phyloP scores from a whole-genome alignment of 768 basidiomycete species.

The Mrakia hoshinonis region DNA sequence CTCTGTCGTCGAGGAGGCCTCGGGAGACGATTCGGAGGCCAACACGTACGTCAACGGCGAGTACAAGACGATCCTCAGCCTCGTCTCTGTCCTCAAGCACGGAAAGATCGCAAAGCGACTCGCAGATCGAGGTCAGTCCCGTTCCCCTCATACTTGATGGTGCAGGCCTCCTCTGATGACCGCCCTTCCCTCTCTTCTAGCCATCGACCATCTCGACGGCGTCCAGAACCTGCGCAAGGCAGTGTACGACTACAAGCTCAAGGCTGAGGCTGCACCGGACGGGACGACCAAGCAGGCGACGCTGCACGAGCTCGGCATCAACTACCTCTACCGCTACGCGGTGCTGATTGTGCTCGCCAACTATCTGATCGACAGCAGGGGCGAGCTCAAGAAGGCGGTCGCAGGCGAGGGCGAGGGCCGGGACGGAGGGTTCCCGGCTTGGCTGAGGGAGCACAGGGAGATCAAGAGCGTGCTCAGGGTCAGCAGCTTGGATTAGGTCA shows the following conservation, averaged over 20 bases:
- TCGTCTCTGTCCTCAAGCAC: constrained; percentile 81
- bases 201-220: constrained; percentile 46
- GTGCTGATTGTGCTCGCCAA: constrained; percentile 58
- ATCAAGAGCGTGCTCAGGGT: constrained; percentile 46
- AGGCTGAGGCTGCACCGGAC: constrained; percentile 71
- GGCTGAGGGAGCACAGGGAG: constrained; percentile 57
- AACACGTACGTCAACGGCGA: constrained; percentile 48
- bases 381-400: not conserved
- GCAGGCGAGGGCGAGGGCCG: not conserved
- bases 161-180: too few species aligned
- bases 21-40: not conserved
- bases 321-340: constrained; percentile 61
- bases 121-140: constrained; percentile 58
- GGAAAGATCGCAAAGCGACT: constrained; percentile 88
- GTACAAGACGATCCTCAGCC: constrained; percentile 91
- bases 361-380: constrained; percentile 66
- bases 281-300: constrained; percentile 69
- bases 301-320: constrained; percentile 65
- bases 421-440: not conserved
- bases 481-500: constrained; percentile 36
- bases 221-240: constrained; percentile 95
- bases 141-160: constrained; percentile 45
- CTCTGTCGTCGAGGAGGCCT: not conserved
- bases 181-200: not conserved
- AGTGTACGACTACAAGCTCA: constrained; percentile 78